A percentile compares a stretch with the other conserved stretches of the same genome.
phyloP scores from a whole-genome alignment of 2,329 filamentous ascomycete species.

The Lomentospora prolificans region DNA sequence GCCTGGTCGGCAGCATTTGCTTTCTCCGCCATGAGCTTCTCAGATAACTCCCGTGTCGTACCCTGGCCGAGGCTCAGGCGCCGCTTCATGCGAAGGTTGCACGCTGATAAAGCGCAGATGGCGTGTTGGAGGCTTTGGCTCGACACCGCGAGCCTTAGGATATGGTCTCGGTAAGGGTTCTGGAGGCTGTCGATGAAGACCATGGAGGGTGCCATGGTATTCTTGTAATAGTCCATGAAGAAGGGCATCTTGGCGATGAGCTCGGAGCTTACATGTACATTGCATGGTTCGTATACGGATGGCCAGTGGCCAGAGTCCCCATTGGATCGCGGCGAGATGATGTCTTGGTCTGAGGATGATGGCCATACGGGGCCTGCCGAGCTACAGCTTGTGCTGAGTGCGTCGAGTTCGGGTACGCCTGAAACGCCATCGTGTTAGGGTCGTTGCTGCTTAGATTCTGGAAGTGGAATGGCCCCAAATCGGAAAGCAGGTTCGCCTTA shows the following conservation, averaged over 20 bases:
- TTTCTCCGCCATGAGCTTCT: constrained; percentile 37
- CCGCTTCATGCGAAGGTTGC: constrained; percentile 80
- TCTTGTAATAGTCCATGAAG: constrained; percentile 88
- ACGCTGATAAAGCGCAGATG: constrained; percentile 79
- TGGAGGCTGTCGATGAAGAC: constrained; percentile 79
- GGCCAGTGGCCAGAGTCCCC: constrained; percentile 39
- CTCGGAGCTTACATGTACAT: constrained; percentile 45
- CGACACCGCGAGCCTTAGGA: constrained; percentile 65
- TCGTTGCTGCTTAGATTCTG: constrained; percentile 9
- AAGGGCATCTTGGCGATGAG: constrained; percentile 72
- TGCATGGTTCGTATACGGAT: constrained; percentile 28
- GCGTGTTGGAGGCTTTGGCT: constrained; percentile 86
- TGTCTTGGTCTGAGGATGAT: constrained; percentile 34
- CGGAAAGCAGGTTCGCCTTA: constrained; percentile 23
- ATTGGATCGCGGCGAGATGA: constrained; percentile 32
- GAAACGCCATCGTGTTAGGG: constrained; percentile 17
- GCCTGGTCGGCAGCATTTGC: constrained; percentile 49
- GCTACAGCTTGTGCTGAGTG: constrained; percentile 39
- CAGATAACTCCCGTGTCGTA: constrained; percentile 34
- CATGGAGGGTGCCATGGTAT: constrained; percentile 83
- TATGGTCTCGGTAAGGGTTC: constrained; percentile 79
- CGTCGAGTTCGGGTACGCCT: constrained; percentile 43
- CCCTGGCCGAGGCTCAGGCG: constrained; percentile 53
- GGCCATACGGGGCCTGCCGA: constrained; percentile 39
- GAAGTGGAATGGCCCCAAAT: constrained; percentile 1